A percentile compares a stretch with the other conserved stretches of the same genome.
Conservation (phyloP, 345 rosid species). For the Hibiscus mutabilis region DNA sequence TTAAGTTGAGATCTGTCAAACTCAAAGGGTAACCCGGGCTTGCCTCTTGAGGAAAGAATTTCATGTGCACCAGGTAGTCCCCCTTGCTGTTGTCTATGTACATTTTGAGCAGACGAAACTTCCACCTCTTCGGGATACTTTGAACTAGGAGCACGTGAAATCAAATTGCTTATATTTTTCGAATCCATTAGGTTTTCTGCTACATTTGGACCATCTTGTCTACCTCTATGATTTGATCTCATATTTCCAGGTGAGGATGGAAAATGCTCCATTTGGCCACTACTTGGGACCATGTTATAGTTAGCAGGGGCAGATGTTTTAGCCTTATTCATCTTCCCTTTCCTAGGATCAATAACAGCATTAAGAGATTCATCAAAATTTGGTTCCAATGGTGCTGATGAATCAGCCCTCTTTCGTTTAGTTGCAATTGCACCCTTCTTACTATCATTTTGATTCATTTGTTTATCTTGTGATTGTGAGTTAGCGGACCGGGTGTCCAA, state of each 20-base stretch:
- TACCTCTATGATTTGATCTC: slow-evolving; percentile 22
- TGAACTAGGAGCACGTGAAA: slow-evolving; percentile 16
- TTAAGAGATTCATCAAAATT: slow-evolving; percentile 45
- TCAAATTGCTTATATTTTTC: slow-evolving; percentile 11
- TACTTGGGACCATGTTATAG: slow-evolving; percentile 25
- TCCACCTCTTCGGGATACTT: slow-evolving; percentile 35
- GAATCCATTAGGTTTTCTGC: slow-evolving; percentile 23
- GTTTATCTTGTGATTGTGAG: slow-evolving; percentile 75
- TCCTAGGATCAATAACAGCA: slow-evolving; percentile 34
- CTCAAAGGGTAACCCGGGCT: slow-evolving; percentile 26
- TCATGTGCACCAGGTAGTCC: slow-evolving; percentile 30
- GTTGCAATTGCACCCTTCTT: slow-evolving; percentile 42
- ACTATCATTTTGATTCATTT: slow-evolving; percentile 44
- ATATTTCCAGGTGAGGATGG: slow-evolving; percentile 21
- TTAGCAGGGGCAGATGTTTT: slow-evolving; percentile 37
- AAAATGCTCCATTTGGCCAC: slow-evolving; percentile 33
- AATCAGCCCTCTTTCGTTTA: slow-evolving; percentile 80
- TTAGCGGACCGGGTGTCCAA: slow-evolving; percentile 78
- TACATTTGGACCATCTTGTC: slow-evolving; percentile 23
- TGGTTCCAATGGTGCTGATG: slow-evolving; percentile 43
- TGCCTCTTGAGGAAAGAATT: slow-evolving; percentile 31
- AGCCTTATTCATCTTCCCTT: slow-evolving; percentile 61
- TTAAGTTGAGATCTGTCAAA: slow-evolving; percentile 44
- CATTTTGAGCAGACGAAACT: slow-evolving; percentile 29
- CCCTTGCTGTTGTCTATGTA: slow-evolving; percentile 37